Evolutionary conservation across 2,329 filamentous ascomycete genomes (phyloP), one percentile per base, ranked within the genome.

Genomic region (Grosmannia huntii): DNA sequence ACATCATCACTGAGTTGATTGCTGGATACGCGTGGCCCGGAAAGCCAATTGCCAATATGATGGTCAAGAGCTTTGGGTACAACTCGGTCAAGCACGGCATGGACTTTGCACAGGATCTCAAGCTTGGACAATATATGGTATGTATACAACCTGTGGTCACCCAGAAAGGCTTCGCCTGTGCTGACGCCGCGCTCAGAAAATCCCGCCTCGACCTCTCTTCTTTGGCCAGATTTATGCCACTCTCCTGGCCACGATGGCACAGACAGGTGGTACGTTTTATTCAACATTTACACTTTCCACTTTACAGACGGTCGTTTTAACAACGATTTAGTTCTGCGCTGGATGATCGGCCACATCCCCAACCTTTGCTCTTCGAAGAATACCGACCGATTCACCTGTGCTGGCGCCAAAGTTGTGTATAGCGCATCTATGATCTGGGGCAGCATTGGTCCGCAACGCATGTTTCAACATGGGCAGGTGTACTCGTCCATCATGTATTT

Each of bases 151-250:
- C 1, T 6, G 14, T 28, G 6, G 14, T 19, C 2, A 2, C 12
- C 9, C 9, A 31, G 19, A 5, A 33, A 51, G 4, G 12, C 14
- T 14, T 6, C 1, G 4, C 5, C 16, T 38, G 14, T 38, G 14
- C 36, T 38, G 36, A 38, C 36, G 14, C 7, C 33, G 36, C 10
- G 14, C 64, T 33, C 66, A 70, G 61, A 64, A 59, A 70, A 81
- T 84, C 21, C 80, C 82, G 5, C 82, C 82, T 0, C 75, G 78
- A 12, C 75, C 82, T 33, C 79, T 81, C 4, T 85, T 84, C 63
- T 69, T 72, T 25, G 80, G 80, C 1, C 81, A 84, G 67, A 79
- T 84, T 65, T 70, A 78, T 11, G 79, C 80, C 38, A 84, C 79
- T 2, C 70, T 83, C 23, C 68, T 80, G 23, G 77, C 76, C 53